phyloP scores from a whole-genome alignment of 2,329 filamentous ascomycete species.

The Colletotrichum truncatum region DNA sequence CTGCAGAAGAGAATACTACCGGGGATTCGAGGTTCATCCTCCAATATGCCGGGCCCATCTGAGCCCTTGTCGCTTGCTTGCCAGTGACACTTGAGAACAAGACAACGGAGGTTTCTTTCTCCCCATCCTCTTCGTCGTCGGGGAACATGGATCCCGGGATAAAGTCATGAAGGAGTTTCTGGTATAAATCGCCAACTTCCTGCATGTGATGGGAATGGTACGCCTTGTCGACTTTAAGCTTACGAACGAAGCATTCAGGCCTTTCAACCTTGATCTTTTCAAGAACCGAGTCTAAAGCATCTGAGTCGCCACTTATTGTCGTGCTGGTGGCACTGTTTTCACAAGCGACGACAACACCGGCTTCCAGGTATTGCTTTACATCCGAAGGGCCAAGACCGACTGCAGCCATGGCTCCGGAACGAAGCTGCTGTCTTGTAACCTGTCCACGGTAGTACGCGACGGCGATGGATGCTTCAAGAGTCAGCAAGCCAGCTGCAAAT shows the following conservation, averaged over 20 bases:
- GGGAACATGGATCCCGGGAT: not conserved
- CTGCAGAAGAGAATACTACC: no score
- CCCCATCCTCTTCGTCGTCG: not conserved
- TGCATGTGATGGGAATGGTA: conserved; percentile 53
- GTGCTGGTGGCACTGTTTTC: conserved; percentile 40
- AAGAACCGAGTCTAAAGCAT: conserved; percentile 35
- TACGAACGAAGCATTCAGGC: conserved; percentile 40
- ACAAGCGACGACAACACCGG: conserved; percentile 38
- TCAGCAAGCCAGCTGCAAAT: conserved; percentile 47
- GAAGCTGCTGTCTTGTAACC: not conserved
- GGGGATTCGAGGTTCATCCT: conserved; percentile 48
- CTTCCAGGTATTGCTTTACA: conserved; percentile 35
- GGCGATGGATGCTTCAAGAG: conserved; percentile 43
- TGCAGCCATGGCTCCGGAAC: conserved; percentile 45
- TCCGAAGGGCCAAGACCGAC: conserved; percentile 44
- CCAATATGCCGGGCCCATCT: not conserved
- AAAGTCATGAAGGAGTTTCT: not conserved
- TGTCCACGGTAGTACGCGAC: conserved; percentile 49
- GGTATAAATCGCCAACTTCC: not conserved
- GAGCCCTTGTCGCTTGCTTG: not conserved
- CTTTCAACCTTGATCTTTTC: conserved; percentile 36
- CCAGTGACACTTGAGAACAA: conserved; percentile 37
- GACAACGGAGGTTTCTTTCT: not conserved
- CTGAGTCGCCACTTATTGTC: conserved; percentile 36
- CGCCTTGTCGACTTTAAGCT: conserved; percentile 47